Evolutionary conservation across 108 stramenopile genomes (phyloP), one percentile per base, ranked within the genome.

Genomic region (Licmophora abbreviata): DNA sequence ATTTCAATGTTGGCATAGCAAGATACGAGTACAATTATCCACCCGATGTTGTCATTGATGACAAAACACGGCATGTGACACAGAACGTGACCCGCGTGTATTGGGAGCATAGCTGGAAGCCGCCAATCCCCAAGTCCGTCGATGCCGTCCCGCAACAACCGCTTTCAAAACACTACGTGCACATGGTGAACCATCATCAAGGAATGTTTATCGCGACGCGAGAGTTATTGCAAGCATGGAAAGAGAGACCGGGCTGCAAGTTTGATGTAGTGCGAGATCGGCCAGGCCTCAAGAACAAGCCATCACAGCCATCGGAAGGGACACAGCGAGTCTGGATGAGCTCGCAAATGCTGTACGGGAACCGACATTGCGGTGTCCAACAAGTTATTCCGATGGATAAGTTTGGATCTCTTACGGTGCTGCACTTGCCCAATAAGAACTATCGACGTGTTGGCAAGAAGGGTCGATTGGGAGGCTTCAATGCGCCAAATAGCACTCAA

Each of bases 1-100:
- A 83, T 43, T 84, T 71, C 54, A 91, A 91, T 64, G 82, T 91
- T 29, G 88, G 88, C 2, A 81, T 91, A 47, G 84, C 84, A 5
- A 71, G 88, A 38, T 91, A 91, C 61, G 88, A 91, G 63, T 91
- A 91, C 68, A 72, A 91, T 46, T 91, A 73, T 64, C 88, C 88
- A 0, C 60, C 69, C 47, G 78, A 91, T 63, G 71, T 82, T 1
- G 64, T 86, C 0, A 86, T 91, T 44, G 83, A 83, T 35, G 88
- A 91, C 56, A 86, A 84, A 38, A 91, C 88, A 14, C 65, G 88
- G 14, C 83, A 85, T 63, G 88, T 85, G 11, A 83, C 76, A 6
- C 74, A 77, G 47, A 82, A 84, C 62, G 83, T 85, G 7, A 86
- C 88, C 1, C 52, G 88, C 20, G 84, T 86, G 1, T 91, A 91